Percentiles rank a stretch among this genome's conserved stretches.
Evolutionary conservation across 176 grass and related monocot species (phyloP).

Genomic region (Luzula sylvatica): DNA sequence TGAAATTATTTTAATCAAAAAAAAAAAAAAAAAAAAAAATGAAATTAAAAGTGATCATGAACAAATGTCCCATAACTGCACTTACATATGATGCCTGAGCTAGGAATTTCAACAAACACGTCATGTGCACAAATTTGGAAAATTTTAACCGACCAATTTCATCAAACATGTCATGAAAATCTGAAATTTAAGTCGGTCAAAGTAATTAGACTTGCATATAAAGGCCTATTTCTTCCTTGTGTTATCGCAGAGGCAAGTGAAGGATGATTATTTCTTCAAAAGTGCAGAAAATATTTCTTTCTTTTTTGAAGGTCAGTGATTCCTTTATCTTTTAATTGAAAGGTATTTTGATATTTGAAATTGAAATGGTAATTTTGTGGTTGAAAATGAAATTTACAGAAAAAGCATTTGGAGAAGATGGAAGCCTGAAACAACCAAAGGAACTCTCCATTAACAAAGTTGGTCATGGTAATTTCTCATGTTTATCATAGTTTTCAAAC

Average conservation of each 20-base stretch:
- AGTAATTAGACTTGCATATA: too few relatives aligned
- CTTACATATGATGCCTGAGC: too few relatives aligned
- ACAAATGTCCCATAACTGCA: too few relatives aligned
- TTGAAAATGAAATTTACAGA: conserved; percentile 32
- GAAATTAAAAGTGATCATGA: too few relatives aligned
- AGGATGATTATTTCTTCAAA: conserved; percentile 80
- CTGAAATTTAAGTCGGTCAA: too few relatives aligned
- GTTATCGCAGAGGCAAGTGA: conserved; percentile 47
- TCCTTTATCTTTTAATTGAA: conserved; percentile 3
- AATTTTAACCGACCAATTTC: too few relatives aligned
- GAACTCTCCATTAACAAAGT: conserved; percentile 98
- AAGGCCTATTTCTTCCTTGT: too few relatives aligned
- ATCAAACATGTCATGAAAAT: too few relatives aligned
- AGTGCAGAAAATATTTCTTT: conserved; percentile 92
- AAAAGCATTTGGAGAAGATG: conserved; percentile 82
- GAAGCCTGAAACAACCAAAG: conserved; percentile 74
- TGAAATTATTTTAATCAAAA: too few relatives aligned
- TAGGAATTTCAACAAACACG: too few relatives aligned
- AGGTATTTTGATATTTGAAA: not conserved
- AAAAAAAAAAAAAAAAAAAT: too few relatives aligned
- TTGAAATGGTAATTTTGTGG: not conserved
- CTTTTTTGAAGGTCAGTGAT: conserved; percentile 82
- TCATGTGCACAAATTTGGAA: too few relatives aligned
- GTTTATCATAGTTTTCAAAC: not conserved
- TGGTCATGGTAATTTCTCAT: conserved; percentile 57